A percentile compares a stretch with the other conserved stretches of the same genome.
Conservation (phyloP, 2,329 filamentous ascomycete species). For the Ambrosiella xylebori region DNA sequence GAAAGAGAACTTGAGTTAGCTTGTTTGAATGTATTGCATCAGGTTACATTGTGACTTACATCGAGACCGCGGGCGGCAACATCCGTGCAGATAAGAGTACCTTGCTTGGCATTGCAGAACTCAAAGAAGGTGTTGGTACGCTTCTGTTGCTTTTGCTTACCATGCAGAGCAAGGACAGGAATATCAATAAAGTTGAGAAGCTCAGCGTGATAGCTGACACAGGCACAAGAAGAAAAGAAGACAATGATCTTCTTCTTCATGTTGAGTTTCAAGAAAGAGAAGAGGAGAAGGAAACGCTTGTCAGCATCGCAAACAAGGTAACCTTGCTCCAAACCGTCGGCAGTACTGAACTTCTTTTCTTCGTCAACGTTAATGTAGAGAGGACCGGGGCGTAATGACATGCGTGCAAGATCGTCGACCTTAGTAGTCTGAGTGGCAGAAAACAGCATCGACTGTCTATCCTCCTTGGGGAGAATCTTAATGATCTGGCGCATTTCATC, state of each 20-base stretch:
- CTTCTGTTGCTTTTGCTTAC: conserved; percentile 97
- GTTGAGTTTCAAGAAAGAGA: conserved; percentile 77
- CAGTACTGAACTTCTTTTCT: conserved; percentile 74
- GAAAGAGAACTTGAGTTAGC: not conserved
- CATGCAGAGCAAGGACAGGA: conserved; percentile 70
- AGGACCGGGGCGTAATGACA: conserved; percentile 78
- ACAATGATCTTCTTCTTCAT: conserved; percentile 95
- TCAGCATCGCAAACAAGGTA: conserved; percentile 90
- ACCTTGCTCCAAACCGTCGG: conserved; percentile 85
- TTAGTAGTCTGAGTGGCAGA: conserved; percentile 97
- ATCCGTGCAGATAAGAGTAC: conserved; percentile 88
- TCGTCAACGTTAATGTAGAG: conserved; percentile 96
- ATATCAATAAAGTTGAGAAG: conserved; percentile 96
- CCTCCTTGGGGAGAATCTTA: conserved; percentile 75
- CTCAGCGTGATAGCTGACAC: conserved; percentile 89
- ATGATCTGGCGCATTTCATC: conserved; percentile 96
- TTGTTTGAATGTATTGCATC: too few relatives aligned
- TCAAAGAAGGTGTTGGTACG: conserved; percentile 99
- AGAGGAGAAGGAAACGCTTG: conserved; percentile 82
- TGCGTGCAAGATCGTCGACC: conserved; percentile 87
- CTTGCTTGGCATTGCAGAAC: conserved; percentile 60
- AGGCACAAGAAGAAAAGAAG: conserved; percentile 84
- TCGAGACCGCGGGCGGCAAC: conserved; percentile 89
- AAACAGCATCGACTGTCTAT: conserved; percentile 94
- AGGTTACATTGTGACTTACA: conserved; percentile 27